These are phyloP conservation scores for Rhamnella rubrinervis DNA, from an alignment of 331 rosid species.

Conservation along the genomic window DNA sequence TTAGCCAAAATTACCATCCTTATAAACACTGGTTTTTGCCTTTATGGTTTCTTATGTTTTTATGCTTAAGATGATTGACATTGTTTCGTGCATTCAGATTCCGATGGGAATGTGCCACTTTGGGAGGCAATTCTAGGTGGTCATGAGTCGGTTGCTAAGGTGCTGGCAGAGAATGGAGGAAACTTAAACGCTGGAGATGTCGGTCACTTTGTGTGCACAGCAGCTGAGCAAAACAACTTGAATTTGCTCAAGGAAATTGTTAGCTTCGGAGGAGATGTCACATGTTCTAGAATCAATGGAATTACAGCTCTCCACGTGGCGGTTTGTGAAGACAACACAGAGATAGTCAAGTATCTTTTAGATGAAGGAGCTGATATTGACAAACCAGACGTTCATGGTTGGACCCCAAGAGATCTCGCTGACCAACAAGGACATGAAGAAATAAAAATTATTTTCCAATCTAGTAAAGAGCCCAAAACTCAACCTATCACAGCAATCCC, in stretches of 20 bases:
- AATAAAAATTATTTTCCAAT: slow-evolving; percentile 56
- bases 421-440: slow-evolving; percentile 84
- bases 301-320: slow-evolving; percentile 82
- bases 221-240: slow-evolving; percentile 61
- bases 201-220: slow-evolving; percentile 66
- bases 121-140: slow-evolving; percentile 79
- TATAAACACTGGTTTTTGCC: no score
- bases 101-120: slow-evolving; percentile 74
- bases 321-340: slow-evolving; percentile 63
- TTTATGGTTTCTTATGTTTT: no score
- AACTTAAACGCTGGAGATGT: slow-evolving; percentile 47
- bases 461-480: slow-evolving; percentile 33
- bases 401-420: slow-evolving; percentile 79
- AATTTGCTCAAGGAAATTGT: slow-evolving; percentile 52
- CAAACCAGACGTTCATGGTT: slow-evolving; percentile 51
- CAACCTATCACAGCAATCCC: slow-evolving; percentile 37
- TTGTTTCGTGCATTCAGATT: slow-evolving; percentile 41
- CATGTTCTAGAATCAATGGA: slow-evolving; percentile 40
- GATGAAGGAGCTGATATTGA: slow-evolving; percentile 60
- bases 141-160: slow-evolving; percentile 48
- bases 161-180: slow-evolving; percentile 65
- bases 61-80: not conserved
- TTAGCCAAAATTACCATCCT: no score
- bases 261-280: slow-evolving; percentile 66
- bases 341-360: slow-evolving; percentile 60